Evolutionary conservation across 139 green algal genomes (phyloP), one percentile per base, ranked within the genome.

Genomic region (Coelastrella sp.): DNA sequence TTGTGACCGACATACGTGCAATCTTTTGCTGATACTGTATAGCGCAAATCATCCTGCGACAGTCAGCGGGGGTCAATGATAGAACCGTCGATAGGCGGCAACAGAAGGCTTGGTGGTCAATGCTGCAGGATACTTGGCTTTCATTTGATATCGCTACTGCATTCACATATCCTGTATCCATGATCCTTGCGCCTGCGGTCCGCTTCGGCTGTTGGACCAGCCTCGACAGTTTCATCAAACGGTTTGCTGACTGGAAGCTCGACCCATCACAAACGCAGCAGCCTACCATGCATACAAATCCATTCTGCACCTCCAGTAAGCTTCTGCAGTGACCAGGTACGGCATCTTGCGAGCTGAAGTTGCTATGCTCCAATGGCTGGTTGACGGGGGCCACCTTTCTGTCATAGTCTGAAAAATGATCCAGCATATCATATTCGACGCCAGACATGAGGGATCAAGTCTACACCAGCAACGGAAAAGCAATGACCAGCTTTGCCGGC

Each of bases 41-140:
- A 77, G 37, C 57, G 68, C 68, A 59, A 25, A 8, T 30, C 38
- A 5, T 23, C 68, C 68, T 77, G 68, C 40, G 38, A 48, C 43
- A 63, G 25, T 19, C 7, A 63, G 43, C 11, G 32, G 6, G 34
- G 43, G 72, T 79, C 72, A 79, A 79, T 64, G 72, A 0, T 6
- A 21, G 57, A 48, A 77, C 68, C 68, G 68, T 38, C 68, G n/a
- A 77, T 38, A 59, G 37, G 23, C n/a, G n/a, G n/a, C n/a, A n/a
- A n/a, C n/a, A n/a, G n/a, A n/a, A n/a, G n/a, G n/a, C n/a, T n/a
- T n/a, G n/a, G n/a, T n/a, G n/a, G n/a, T n/a, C n/a, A n/a, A n/a
- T n/a, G n/a, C n/a, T n/a, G n/a, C n/a, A n/a, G n/a, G n/a, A n/a
- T n/a, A n/a, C n/a, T n/a, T n/a, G n/a, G n/a, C n/a, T n/a, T n/a